Evolutionary conservation across 768 basidiomycete species (phyloP), one percentile per base, ranked within the genome.

Genomic region (Suillus tomentosus): DNA sequence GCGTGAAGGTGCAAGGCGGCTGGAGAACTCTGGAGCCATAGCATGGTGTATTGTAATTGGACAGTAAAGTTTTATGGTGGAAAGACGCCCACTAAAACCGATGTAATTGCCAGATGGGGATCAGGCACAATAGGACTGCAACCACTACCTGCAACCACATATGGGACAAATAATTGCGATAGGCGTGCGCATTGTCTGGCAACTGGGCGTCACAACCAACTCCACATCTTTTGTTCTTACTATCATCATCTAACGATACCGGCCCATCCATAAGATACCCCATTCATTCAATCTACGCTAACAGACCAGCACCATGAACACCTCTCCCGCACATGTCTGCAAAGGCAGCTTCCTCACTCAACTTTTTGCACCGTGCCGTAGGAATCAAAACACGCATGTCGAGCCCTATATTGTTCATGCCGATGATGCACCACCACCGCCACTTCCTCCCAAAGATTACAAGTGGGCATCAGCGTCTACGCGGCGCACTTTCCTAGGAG

Each of bases 401-500:
- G 40, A 65, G 27, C 72, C 60, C 1, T 11, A 71, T 47, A 60
- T 56, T 47, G 58, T 50, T 42, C 66, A 64, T 7, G 11, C 15
- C 6, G 34, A 57, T 0, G 60, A 72, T 3, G n/a, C 57, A 19
- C 62, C 70, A 0, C 70, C 73, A 0, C 73, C 70, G 0, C 63
- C 74, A 0, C 74, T 66, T 0, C 73, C 74, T 0, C 74, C 73
- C 0, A 76, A 76, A 7, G 71, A 76, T 50, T 1, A 24, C 24
- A 56, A 48, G 1, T 53, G 55, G 34, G n/a, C 19, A n/a, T 40
- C 19, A n/a, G 3, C 53, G 39, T 67, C 64, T 53, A 73, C 71
- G 56, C 74, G 69, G 9, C 71, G 72, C 34, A 73, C 73, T 2
- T 45, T 55, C 9, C 72, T 64, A 10, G 62, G 66, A 5, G 62